These are phyloP conservation scores for Phytophthora citrophthora DNA, from an alignment of 352 stramenopile genomes.

Conservation along the genomic window DNA sequence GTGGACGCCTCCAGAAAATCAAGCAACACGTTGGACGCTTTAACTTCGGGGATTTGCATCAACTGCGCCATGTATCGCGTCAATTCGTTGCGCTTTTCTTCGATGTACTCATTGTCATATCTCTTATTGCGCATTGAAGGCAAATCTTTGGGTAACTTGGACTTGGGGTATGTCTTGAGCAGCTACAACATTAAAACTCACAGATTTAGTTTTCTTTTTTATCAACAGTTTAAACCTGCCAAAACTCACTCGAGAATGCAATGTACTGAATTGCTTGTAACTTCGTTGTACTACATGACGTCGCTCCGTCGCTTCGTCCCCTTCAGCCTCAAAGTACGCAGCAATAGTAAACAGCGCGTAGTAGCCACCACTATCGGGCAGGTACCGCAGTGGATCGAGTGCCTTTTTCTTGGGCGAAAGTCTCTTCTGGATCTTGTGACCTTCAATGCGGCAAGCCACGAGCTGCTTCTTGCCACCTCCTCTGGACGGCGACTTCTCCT, in stretches of 20 bases:
- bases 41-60: slow-evolving; percentile 61
- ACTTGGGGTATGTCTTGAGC: slow-evolving; percentile 79
- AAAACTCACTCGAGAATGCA: slow-evolving; percentile 54
- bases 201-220: neutral
- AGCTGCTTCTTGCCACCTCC: slow-evolving; percentile 27
- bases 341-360: slow-evolving; percentile 68
- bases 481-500: slow-evolving; percentile 16
- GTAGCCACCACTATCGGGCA: slow-evolving; percentile 57
- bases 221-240: neutral
- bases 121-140: slow-evolving; percentile 74
- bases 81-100: slow-evolving; percentile 71
- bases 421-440: slow-evolving; percentile 72
- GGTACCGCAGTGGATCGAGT: slow-evolving; percentile 72
- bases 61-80: slow-evolving; percentile 65
- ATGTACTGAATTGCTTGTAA: slow-evolving; percentile 66
- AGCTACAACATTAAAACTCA: slow-evolving; percentile 42
- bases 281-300: slow-evolving; percentile 66
- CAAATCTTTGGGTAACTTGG: slow-evolving; percentile 61
- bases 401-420: slow-evolving; percentile 73
- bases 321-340: slow-evolving; percentile 54
- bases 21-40: slow-evolving; percentile 56
- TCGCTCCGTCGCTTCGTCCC: slow-evolving; percentile 11
- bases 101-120: slow-evolving; percentile 79
- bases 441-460: slow-evolving; percentile 57
- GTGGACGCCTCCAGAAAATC: slow-evolving; percentile 67